Evolutionary conservation across 2,329 filamentous ascomycete genomes (phyloP).

Genomic region (Huntiella savannae): DNA sequence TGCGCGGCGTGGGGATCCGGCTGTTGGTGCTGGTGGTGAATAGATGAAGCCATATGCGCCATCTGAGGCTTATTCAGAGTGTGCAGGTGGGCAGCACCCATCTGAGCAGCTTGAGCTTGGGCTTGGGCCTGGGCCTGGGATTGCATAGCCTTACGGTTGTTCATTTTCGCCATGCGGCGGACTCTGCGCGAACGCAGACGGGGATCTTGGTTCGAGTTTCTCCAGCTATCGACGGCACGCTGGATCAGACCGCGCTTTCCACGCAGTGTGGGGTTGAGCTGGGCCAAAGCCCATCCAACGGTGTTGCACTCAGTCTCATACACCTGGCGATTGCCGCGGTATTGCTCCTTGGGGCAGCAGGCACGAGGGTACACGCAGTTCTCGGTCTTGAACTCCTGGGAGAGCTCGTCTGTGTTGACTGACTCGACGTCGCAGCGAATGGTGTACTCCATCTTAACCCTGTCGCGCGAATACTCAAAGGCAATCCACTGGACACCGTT

Average conservation of each 20-base stretch:
- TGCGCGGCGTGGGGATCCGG: conserved; percentile 43
- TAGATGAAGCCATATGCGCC: conserved; percentile 42
- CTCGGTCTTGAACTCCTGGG: conserved; percentile 83
- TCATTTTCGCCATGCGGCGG: conserved; percentile 90
- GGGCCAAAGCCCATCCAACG: conserved; percentile 95
- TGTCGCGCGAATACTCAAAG: conserved; percentile 90
- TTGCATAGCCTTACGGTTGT: conserved; percentile 57
- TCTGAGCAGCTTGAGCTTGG: conserved; percentile 14
- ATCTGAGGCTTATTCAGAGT: conserved; percentile 49
- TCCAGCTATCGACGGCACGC: conserved; percentile 92
- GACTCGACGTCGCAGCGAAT: conserved; percentile 97
- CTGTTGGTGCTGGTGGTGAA: conserved; percentile 46
- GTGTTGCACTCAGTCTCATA: conserved; percentile 99
- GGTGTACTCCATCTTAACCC: conserved; percentile 98
- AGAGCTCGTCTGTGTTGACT: conserved; percentile 72
- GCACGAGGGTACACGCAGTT: conserved; percentile 96
- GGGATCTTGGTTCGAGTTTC: conserved; percentile 95
- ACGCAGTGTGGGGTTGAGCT: conserved; percentile 75
- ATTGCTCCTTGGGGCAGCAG: conserved; percentile 87
- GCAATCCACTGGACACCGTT: conserved; percentile 98
- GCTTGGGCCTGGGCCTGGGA: conserved; percentile 33
- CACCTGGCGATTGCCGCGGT: conserved; percentile 82
- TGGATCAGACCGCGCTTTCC: conserved; percentile 94
- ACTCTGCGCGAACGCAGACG: conserved; percentile 79
- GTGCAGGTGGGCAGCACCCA: conserved; percentile 43